Evolutionary conservation across 2,329 filamentous ascomycete species (phyloP).

Genomic region (Epichloe sp.): DNA sequence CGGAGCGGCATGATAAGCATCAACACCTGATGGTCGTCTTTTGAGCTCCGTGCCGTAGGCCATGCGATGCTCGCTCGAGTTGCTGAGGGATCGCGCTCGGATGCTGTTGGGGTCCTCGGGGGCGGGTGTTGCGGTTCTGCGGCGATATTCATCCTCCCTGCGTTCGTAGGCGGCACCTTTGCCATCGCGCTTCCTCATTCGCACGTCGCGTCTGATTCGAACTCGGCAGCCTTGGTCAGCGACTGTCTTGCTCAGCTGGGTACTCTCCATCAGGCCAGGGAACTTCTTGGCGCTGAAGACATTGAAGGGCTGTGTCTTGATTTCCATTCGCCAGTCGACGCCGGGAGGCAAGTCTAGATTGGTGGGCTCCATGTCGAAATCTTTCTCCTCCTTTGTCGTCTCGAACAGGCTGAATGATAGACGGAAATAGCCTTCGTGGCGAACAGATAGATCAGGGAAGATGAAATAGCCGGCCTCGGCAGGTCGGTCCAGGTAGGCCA

Average conservation of each 20-base stretch:
- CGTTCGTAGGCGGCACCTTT: constrained; percentile 46
- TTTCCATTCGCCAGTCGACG: constrained; percentile 77
- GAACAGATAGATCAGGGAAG: constrained; percentile 90
- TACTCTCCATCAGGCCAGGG: constrained; percentile 83
- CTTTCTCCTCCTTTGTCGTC: constrained; percentile 74
- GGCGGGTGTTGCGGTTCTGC: constrained; percentile 23
- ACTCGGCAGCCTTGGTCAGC: constrained; percentile 96
- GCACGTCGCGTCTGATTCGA: constrained; percentile 83
- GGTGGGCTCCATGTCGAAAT: constrained; percentile 48
- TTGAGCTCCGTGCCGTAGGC: constrained; percentile 27
- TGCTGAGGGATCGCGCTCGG: constrained; percentile 49
- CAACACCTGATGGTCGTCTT: constrained; percentile 35
- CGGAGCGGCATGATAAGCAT: constrained; percentile 27
- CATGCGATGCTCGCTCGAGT: constrained; percentile 37
- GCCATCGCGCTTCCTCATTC: constrained; percentile 73
- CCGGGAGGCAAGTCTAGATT: constrained; percentile 33
- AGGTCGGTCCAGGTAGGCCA: constrained; percentile 89
- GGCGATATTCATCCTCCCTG: constrained; percentile 51
- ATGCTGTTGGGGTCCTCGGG: constrained; percentile 18
- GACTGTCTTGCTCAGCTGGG: constrained; percentile 73
- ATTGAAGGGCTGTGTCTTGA: constrained; percentile 74
- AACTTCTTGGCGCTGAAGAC: constrained; percentile 99
- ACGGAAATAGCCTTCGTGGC: constrained; percentile 88
- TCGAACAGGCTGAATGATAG: constrained; percentile 89
- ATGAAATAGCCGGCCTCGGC: constrained; percentile 79